Base-by-base conservation (phyloP, 129 eudicot species). In the Pittosporum tobira region DNA sequence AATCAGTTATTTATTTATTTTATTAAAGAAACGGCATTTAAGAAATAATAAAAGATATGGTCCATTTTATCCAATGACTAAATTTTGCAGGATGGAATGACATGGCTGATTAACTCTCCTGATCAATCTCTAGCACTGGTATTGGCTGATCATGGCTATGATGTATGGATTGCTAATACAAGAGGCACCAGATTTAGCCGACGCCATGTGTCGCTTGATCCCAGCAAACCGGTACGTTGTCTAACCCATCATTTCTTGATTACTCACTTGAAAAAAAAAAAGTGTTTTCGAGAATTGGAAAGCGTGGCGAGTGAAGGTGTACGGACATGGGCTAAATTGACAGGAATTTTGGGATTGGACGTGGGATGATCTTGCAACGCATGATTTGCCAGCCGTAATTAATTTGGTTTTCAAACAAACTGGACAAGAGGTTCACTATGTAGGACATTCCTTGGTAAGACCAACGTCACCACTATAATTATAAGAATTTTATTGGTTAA, bases 301-400 rank as follows among this genome's bases (percentile, higher is more conserved):
- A 36, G 43, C 6, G 5, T 11, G 11, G 11, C 43, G 5, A 36
- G 11, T 48, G n/a, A 6, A 5, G 30, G 42, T 56, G 45, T 18
- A 4, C 14, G 11, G 5, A 44, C n/a, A n/a, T n/a, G n/a, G n/a
- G n/a, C n/a, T n/a, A n/a, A 0, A 44, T 6, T 2, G 26, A 19
- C 72, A 91, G 98, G 90, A 77, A 59, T 91, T 45, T 49, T 91
- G 98, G 98, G 59, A 91, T 43, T 91, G 98, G 98, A 78, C 96
- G 51, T 91, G 98, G 98, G 98, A 91, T 65, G 96, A 91, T 42
- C 74, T 91, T 1, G 87, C 75, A 16, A 53, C 71, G 45, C 74
- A 79, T 65, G 98, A 91, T 55, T 60, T 86, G 43, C 93, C 94
- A 6, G 77, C 98, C 28, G 64, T 71, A 6, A 65, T 86, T 57